Base-by-base conservation (phyloP, 2,329 filamentous ascomycete genomes). In the Alternaria triticimaculans region DNA sequence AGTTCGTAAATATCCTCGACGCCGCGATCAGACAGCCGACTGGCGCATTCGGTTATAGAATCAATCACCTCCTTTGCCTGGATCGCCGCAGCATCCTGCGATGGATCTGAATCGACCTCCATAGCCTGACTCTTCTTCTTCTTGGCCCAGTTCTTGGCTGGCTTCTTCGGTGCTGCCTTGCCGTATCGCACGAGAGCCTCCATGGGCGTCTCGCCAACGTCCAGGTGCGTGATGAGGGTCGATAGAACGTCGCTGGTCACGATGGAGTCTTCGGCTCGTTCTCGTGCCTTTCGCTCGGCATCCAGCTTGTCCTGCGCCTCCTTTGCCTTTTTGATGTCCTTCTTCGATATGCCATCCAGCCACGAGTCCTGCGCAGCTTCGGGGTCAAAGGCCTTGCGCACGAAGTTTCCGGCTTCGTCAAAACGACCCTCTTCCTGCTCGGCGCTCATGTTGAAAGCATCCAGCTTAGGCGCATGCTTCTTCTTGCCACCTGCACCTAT, bases 371-470 rank as follows among this genome's bases (percentile, higher is more conserved):
- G 94, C 23, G 92, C 88, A 0, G 94, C 93, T 71, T 98, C 94
- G 1, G 93, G 93, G 73, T 99, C 96, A 9, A 83, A 87, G 0
- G 94, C 94, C 80, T 96, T 96, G 60, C 96, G 89, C 48, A 99
- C 89, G 78, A 90, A 99, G 79, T 98, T 99, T 10, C 95, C 95
- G 2, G 90, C 84, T 71, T 96, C 92, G 77, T 99, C 96, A 74
- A 97, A 99, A 11, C 89, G 87, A 1, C 96, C 96, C 71, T 98
- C 95, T 75, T 98, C 94, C 78, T 96, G 90, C 80, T 99, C 96
- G 12, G 88, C 84, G 63, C 88, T 89, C 86, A 99, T 92, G 76
- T 99, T 98, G 86, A 99, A 99, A 3, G 95, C 95, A 79, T 98
- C 96, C 6, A 99, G 87, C 78, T 96, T 93, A 2, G 96, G 96